Evolutionary conservation across 139 green algal genomes (phyloP).

Genomic region (Auxenochlorella protothecoides): DNA sequence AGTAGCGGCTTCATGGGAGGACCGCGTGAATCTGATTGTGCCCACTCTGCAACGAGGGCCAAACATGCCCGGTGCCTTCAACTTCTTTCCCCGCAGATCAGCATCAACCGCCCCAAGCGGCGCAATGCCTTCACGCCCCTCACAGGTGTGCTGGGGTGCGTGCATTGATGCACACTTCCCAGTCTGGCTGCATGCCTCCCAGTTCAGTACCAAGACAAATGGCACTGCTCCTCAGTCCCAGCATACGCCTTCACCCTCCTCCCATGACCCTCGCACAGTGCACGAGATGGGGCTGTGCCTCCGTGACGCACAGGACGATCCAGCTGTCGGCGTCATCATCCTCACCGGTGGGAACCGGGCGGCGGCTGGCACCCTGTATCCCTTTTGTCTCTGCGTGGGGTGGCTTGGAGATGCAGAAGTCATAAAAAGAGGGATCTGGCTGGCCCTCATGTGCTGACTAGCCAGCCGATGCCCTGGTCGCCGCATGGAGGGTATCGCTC

Average conservation of each 20-base stretch:
- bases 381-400: no score
- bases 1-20: no score
- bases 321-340: slow-evolving; percentile 80
- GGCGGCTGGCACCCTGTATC: no score
- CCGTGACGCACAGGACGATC: slow-evolving; percentile 79
- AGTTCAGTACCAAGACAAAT: no score
- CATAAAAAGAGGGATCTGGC: no score
- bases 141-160: slow-evolving; percentile 45
- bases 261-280: slow-evolving; percentile 27
- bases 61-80: not conserved
- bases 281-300: slow-evolving; percentile 85
- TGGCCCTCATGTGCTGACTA: not conserved
- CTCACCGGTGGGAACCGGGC: slow-evolving; percentile 58
- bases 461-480: not conserved
- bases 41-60: not conserved
- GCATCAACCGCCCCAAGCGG: slow-evolving; percentile 86
- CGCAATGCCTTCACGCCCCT: slow-evolving; percentile 91
- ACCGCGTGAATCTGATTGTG: not conserved
- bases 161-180: not conserved
- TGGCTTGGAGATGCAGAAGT: no score
- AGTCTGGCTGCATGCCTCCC: not conserved
- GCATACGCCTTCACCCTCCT: not conserved
- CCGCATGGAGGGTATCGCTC: no score
- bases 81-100: slow-evolving; percentile 59
- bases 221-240: not conserved